Percentiles rank a stretch among this genome's conserved stretches.
Evolutionary conservation across 2,329 filamentous ascomycete genomes (phyloP).

Genomic region (Hawksworthiomyces lignivorus): DNA sequence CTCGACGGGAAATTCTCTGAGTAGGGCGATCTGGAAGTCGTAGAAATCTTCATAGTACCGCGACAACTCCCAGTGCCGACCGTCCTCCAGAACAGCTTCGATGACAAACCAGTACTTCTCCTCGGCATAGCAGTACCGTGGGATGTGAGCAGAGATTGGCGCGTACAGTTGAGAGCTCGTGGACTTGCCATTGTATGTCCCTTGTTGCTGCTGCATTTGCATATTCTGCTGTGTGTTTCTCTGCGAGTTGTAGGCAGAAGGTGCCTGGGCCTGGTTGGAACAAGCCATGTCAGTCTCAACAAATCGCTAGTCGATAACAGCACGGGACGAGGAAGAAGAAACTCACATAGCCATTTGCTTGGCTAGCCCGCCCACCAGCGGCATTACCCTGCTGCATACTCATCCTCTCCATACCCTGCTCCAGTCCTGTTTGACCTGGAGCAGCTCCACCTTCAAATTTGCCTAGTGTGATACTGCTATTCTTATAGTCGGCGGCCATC

Average conservation of each 20-base stretch:
- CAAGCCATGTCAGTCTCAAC: not conserved
- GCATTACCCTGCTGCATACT: slow-evolving; percentile 53
- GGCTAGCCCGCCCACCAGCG: slow-evolving; percentile 37
- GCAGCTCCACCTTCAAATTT: slow-evolving; percentile 63
- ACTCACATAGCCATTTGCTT: slow-evolving; percentile 44
- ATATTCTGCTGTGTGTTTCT: slow-evolving; percentile 23
- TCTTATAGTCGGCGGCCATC: slow-evolving; percentile 98
- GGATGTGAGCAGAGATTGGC: slow-evolving; percentile 76
- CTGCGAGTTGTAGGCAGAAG: slow-evolving; percentile 25
- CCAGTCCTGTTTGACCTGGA: slow-evolving; percentile 43
- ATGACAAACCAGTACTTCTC: slow-evolving; percentile 99
- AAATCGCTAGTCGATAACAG: not conserved
- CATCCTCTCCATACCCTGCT: slow-evolving; percentile 69
- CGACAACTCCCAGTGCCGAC: slow-evolving; percentile 84
- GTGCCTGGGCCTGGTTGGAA: slow-evolving; percentile 26
- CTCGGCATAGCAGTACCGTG: slow-evolving; percentile 89
- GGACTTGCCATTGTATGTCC: slow-evolving; percentile 26
- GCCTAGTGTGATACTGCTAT: slow-evolving; percentile 92
- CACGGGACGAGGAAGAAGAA: not conserved
- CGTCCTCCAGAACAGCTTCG: slow-evolving; percentile 83
- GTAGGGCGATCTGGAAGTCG: slow-evolving; percentile 91
- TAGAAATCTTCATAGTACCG: slow-evolving; percentile 98
- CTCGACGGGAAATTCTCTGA: slow-evolving; percentile 86
- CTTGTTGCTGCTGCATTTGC: slow-evolving; percentile 15
- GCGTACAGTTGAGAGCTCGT: slow-evolving; percentile 55